These are phyloP conservation scores for Kwoniella dejecticola DNA, from an alignment of 768 basidiomycete genomes.

Conservation along the genomic window DNA sequence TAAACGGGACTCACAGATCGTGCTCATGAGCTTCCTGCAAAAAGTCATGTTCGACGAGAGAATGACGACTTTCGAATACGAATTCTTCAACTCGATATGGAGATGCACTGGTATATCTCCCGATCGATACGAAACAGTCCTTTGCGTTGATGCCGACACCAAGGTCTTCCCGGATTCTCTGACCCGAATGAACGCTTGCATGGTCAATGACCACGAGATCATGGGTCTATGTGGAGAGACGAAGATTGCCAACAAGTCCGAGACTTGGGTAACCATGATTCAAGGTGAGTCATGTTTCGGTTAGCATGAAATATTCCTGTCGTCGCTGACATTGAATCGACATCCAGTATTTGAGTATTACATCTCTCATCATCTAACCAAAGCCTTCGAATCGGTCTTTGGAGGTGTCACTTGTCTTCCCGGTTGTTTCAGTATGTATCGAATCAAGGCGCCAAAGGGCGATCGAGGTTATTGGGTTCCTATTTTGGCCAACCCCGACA, in stretches of 20 bases:
- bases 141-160: slow-evolving; percentile 96
- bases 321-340: slow-evolving; percentile 12
- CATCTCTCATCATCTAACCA: slow-evolving; percentile 98
- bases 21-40: slow-evolving; percentile 95
- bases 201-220: slow-evolving; percentile 95
- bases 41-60: slow-evolving; percentile 99
- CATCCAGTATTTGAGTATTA: slow-evolving; percentile 94
- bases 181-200: slow-evolving; percentile 92
- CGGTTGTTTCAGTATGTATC: slow-evolving; percentile 99
- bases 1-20: slow-evolving; percentile 97
- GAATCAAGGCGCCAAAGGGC: slow-evolving; percentile 99
- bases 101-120: slow-evolving; percentile 91
- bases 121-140: slow-evolving; percentile 89
- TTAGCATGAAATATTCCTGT: too few species aligned
- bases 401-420: slow-evolving; percentile 99
- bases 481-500: slow-evolving; percentile 95
- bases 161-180: slow-evolving; percentile 99
- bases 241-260: slow-evolving; percentile 98
- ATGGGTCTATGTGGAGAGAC: slow-evolving; percentile 99
- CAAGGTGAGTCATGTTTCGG: slow-evolving; percentile 69
- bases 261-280: slow-evolving; percentile 99
- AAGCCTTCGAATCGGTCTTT: slow-evolving; percentile 99
- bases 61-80: slow-evolving; percentile 99
- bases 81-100: slow-evolving; percentile 99
- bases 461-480: slow-evolving; percentile 97